Evolutionary conservation across 2,329 filamentous ascomycete genomes (phyloP).

Genomic region (Acrocalymma vagum): DNA sequence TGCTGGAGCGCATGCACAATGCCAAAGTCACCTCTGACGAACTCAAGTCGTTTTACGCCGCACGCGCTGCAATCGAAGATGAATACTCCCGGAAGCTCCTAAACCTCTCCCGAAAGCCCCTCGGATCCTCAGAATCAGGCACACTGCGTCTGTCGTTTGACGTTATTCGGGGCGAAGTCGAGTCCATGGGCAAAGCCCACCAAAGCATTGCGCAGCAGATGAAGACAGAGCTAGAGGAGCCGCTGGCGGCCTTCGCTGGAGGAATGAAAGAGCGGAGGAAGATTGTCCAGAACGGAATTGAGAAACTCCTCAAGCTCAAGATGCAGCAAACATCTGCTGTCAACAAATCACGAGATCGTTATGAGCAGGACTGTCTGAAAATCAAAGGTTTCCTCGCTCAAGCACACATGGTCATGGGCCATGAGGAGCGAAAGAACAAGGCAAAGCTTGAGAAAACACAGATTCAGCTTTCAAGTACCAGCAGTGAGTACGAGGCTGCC

Average conservation of each 20-base stretch:
- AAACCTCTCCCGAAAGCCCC: slow-evolving; percentile 83
- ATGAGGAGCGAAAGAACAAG: slow-evolving; percentile 98
- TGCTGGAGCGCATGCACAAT: slow-evolving; percentile 92
- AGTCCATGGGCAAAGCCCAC: slow-evolving; percentile 93
- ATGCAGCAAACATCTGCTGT: slow-evolving; percentile 88
- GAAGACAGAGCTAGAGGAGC: slow-evolving; percentile 95
- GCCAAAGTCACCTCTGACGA: slow-evolving; percentile 96
- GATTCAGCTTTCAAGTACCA: slow-evolving; percentile 89
- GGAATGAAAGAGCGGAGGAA: slow-evolving; percentile 97
- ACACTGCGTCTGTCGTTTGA: slow-evolving; percentile 86
- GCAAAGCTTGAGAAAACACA: slow-evolving; percentile 99
- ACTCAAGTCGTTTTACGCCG: slow-evolving; percentile 88
- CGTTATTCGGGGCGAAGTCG: slow-evolving; percentile 85
- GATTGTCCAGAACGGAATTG: slow-evolving; percentile 92
- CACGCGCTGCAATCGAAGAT: slow-evolving; percentile 92
- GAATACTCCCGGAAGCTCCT: slow-evolving; percentile 93
- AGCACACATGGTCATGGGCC: slow-evolving; percentile 99
- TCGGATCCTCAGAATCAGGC: slow-evolving; percentile 88
- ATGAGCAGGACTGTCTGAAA: slow-evolving; percentile 96
- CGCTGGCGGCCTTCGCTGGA: slow-evolving; percentile 87
- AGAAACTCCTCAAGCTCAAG: slow-evolving; percentile 93
- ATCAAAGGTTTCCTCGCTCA: slow-evolving; percentile 99
- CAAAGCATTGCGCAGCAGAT: slow-evolving; percentile 90
- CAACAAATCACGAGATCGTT: slow-evolving; percentile 95
- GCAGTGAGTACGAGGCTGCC: slow-evolving; percentile 90